Evolutionary conservation across 2,329 filamentous ascomycete species (phyloP), one percentile per base, ranked within the genome.

Genomic region (Cercospora sp.): DNA sequence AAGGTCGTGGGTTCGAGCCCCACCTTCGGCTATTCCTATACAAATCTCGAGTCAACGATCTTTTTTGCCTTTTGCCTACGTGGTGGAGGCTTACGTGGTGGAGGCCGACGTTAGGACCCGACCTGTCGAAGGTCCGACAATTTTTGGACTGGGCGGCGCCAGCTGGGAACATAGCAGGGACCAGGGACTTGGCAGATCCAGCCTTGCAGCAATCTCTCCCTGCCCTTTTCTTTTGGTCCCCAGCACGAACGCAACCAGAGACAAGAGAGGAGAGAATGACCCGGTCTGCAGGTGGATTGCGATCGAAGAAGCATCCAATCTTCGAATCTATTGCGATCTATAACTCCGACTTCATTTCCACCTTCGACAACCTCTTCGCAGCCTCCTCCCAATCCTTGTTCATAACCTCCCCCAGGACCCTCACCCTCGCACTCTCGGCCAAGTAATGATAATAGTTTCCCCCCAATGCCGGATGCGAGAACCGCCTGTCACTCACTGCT

Each of bases 21-120:
- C 71, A 68, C 71, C 71, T 72, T 72, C 71, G 71, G 71, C 71
- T 72, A 67, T 71, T 72, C 69, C 71, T 72, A 72, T 71, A 60
- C 42, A 45, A 48, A 64, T 5, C 10, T 20, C 30, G n/a, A 63
- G 45, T 36, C 61, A 28, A 28, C 30, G 3, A 36, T 45, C 23
- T 28, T 64, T 63, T 31, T 9, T 36, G 28, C 36, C 16, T 3
- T n/a, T 42, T 42, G 36, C 36, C 36, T n/a, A 7, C 36, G 36
- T 42, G 16, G 16, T 42, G 16, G 1, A 42, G 36, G 36, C 0
- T 16, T 6, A n/a, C 36, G 36, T n/a, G n/a, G n/a, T 42, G 16
- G 1, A 42, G 36, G 36, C 0, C 36, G 16, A n/a, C 36, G 36
- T n/a, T 16, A 3, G 33, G 33, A 36, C 13, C 13, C 6, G 33